Percentiles rank a stretch among this genome's conserved stretches.
These are phyloP conservation scores for Zasmidium angulare DNA, from an alignment of 2,329 filamentous ascomycete species.

Conservation along the genomic window DNA sequence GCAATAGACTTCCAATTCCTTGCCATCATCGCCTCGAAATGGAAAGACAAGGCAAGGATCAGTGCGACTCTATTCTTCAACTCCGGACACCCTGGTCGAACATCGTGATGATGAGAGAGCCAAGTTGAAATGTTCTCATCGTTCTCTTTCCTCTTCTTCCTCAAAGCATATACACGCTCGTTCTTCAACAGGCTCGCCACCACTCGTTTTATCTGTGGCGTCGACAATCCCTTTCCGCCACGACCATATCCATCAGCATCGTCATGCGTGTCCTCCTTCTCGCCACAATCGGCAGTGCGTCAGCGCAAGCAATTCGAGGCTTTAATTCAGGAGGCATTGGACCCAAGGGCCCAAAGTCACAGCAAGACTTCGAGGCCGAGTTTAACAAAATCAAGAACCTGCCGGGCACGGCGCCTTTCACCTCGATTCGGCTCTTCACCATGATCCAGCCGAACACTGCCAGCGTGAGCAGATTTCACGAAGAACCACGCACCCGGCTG, in stretches of 20 bases:
- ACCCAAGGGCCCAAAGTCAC: conserved; percentile 3
- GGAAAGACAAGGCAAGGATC: not conserved
- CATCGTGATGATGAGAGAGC: not conserved
- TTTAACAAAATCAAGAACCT: conserved; percentile 66
- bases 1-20: not conserved
- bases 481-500: not conserved
- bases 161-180: not conserved
- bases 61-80: not conserved
- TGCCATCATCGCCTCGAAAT: not conserved
- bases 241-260: not conserved
- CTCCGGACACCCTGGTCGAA: not conserved
- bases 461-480: conserved; percentile 29
- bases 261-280: not conserved
- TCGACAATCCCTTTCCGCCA: no score
- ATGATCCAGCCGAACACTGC: conserved; percentile 56
- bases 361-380: conserved; percentile 59
- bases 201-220: not conserved
- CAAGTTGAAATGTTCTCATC: not conserved
- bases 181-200: not conserved
- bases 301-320: not conserved
- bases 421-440: conserved; percentile 69
- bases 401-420: conserved; percentile 60
- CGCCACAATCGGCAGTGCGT: not conserved
- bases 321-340: conserved; percentile 6
- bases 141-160: not conserved